Base-by-base conservation (phyloP, 371 early-diverging fungal species). In the Vairimorpha necatrix region DNA sequence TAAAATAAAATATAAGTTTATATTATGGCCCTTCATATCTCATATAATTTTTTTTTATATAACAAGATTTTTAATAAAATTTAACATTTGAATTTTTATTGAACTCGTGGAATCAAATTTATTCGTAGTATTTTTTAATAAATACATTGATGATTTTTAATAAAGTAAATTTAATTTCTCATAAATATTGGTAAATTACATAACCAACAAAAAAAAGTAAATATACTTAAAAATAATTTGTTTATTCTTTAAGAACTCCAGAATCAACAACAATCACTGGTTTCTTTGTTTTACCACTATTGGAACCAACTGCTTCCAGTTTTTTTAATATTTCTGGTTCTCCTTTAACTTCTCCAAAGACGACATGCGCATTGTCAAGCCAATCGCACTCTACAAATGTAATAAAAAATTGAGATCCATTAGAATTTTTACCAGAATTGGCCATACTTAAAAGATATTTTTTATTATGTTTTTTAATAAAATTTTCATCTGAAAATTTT, bases 341-440 rank as follows among this genome's bases (percentile, higher is more conserved):
- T n/a, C 47, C 97, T 32, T 90, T 90, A n/a, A 90, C 91, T 74
- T 92, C 83, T 16, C 94, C 96, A 89, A 97, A 97, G 1, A 97
- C 88, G 0, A 95, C 92, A 77, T 98, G 94, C 79, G 94, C 94
- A 69, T 90, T 89, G 78, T 98, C 95, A 30, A 98, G 80, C 91
- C 93, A 93, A 20, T 91, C 90, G 88, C 90, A 85, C 20, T 89
- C 89, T 1, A 86, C 91, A n/a, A 90, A 89, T 0, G 97, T 96
- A 76, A 98, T 94, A 79, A 96, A 98, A 84, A 96, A 95, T 88
- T 98, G 98, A 67, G 93, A 92, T 26, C 96, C 96, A 82, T 98
- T 96, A 58, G 96, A 93, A 82, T 94, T 85, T 74, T 87, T 84
- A 2, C 96, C 97, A 80, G 92, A 89, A 81, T 96, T 97, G 75